Evolutionary conservation across 2,329 filamentous ascomycete species (phyloP).

Genomic region (Mycosphaerelloides madeirae): DNA sequence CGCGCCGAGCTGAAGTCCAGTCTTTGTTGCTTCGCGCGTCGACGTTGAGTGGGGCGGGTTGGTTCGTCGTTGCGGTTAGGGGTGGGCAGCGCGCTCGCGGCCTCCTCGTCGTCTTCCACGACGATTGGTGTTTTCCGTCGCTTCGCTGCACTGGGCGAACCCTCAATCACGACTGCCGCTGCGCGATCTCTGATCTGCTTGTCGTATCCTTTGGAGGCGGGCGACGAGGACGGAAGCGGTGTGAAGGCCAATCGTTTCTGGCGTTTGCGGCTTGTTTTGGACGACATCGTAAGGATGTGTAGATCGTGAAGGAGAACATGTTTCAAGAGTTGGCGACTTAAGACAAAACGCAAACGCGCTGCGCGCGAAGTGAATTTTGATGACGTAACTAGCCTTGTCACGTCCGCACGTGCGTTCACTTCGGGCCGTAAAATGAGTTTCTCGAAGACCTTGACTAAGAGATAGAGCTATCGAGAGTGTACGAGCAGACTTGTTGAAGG

Average conservation of each 20-base stretch:
- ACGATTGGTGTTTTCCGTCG: conserved; percentile 16
- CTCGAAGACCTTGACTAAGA: too few relatives aligned
- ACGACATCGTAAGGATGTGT: conserved; percentile 1
- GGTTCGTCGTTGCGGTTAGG: conserved; percentile 13
- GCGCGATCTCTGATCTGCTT: conserved; percentile 32
- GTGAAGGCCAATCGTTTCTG: conserved; percentile 44
- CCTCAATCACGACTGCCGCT: conserved; percentile 32
- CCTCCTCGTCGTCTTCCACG: conserved; percentile 14
- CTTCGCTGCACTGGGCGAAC: conserved; percentile 23
- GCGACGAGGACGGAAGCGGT: conserved; percentile 38
- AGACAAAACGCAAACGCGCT: too few relatives aligned
- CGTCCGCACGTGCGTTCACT: too few relatives aligned
- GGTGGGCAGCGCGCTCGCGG: conserved; percentile 6
- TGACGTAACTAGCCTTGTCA: too few relatives aligned
- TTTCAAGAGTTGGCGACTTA: too few relatives aligned
- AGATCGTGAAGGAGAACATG: too few relatives aligned
- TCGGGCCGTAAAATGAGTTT: too few relatives aligned
- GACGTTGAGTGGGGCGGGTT: conserved; percentile 19
- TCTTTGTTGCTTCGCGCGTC: conserved; percentile 28
- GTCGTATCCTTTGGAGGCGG: conserved; percentile 31
- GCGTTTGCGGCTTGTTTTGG: conserved; percentile 25
- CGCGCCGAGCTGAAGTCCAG: conserved; percentile 28
- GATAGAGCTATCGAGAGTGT: too few relatives aligned
- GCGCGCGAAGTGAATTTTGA: too few relatives aligned
- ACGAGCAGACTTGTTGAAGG: too few relatives aligned